Evolutionary conservation across 768 basidiomycete genomes (phyloP).

Genomic region (Amanita muscaria): DNA sequence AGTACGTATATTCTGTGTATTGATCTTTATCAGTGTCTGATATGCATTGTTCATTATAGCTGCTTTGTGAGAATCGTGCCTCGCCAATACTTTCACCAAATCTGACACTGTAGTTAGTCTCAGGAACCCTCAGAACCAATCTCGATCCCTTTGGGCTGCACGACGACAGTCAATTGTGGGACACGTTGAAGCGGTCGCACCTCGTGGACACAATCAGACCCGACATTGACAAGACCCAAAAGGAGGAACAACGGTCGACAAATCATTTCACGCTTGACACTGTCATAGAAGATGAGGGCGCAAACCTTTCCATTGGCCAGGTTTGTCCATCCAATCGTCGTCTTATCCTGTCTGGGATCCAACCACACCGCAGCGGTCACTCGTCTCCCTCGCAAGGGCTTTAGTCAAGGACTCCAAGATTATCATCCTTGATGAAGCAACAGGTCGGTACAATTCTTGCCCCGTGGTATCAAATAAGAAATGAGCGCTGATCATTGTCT

Average conservation of each 20-base stretch:
- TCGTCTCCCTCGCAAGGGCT: too few species aligned
- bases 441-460: conserved; percentile 42
- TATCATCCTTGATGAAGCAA: conserved; percentile 94
- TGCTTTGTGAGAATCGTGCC: too few species aligned
- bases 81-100: too few species aligned
- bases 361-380: conserved; percentile 43
- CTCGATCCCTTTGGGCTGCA: too few species aligned
- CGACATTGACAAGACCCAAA: conserved; percentile 24
- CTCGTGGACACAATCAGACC: conserved; percentile 49
- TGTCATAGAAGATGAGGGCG: conserved; percentile 78
- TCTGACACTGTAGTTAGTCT: too few species aligned
- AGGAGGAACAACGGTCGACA: conserved; percentile 37
- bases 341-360: not conserved
- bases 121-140: conserved; percentile 77
- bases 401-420: too few species aligned
- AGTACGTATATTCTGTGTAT: conserved; percentile 29
- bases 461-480: too few species aligned
- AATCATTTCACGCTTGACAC: too few species aligned
- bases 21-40: too few species aligned
- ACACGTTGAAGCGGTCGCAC: conserved; percentile 79
- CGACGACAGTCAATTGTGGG: too few species aligned
- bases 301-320: conserved; percentile 74
- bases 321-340: conserved; percentile 48
- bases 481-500: too few species aligned
- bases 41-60: too few species aligned